phyloP scores from a whole-genome alignment of 1,284 basidiomycete genomes.

The Moniliophthora roreri region DNA sequence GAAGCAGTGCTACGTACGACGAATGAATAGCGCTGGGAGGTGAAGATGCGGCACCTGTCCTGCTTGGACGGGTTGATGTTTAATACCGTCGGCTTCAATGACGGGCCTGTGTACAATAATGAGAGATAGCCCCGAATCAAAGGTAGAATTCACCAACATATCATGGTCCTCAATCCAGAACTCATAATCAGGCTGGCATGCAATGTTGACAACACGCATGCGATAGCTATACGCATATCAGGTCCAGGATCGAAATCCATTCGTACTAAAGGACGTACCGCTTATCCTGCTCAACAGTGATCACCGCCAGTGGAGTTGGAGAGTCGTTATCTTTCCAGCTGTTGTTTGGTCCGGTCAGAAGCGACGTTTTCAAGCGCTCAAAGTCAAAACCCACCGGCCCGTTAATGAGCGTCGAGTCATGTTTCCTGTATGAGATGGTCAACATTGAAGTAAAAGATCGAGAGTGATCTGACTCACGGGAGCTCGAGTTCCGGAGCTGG shows the following conservation, averaged over 20 bases:
- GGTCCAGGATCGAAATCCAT: background rate
- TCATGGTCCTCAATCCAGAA: slow-evolving; percentile 43
- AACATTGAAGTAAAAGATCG: background rate
- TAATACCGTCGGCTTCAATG: slow-evolving; percentile 54
- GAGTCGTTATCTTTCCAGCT: slow-evolving; percentile 14
- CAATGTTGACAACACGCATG: slow-evolving; percentile 33
- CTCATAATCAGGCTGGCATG: slow-evolving; percentile 33
- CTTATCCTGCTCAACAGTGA: slow-evolving; percentile 22
- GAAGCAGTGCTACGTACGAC: slow-evolving; percentile 18
- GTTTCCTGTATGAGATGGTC: slow-evolving; percentile 17
- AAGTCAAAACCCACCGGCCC: slow-evolving; percentile 37
- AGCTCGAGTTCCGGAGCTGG: background rate
- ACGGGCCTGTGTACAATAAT: slow-evolving; percentile 23
- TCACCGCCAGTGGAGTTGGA: slow-evolving; percentile 28
- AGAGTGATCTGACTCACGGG: background rate
- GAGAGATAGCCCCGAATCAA: background rate
- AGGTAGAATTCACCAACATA: slow-evolving; percentile 22
- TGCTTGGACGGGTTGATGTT: slow-evolving; percentile 37
- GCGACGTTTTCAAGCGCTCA: background rate
- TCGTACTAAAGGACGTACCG: slow-evolving; percentile 20
- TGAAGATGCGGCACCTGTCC: slow-evolving; percentile 36
- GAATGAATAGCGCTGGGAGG: slow-evolving; percentile 42
- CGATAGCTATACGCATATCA: slow-evolving; percentile 25
- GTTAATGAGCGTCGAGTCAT: slow-evolving; percentile 38
- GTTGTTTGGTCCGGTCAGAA: background rate